Percentiles rank a stretch among this genome's conserved stretches.
These are phyloP conservation scores for Phytopythium sindhum DNA, from an alignment of 352 stramenopile genomes.

Conservation along the genomic window DNA sequence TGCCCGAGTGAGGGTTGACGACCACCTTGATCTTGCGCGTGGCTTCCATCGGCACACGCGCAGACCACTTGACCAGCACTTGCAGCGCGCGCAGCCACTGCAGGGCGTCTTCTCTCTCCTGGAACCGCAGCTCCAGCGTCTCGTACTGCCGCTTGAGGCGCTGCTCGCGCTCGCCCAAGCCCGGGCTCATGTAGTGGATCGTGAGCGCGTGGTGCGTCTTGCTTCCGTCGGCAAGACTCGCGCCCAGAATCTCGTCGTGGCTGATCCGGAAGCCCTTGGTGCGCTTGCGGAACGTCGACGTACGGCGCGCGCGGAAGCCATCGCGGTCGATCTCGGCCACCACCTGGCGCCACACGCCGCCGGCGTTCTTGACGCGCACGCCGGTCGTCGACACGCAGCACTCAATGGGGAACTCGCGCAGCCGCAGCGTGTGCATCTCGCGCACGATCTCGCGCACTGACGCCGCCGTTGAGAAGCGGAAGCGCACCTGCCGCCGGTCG, in stretches of 20 bases:
- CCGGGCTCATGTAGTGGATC: constrained; percentile 67
- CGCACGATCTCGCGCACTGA: constrained; percentile 59
- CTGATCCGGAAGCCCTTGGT: constrained; percentile 42
- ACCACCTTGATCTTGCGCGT: constrained; percentile 70
- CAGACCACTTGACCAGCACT: constrained; percentile 64
- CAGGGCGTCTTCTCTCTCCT: constrained; percentile 18
- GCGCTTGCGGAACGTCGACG: constrained; percentile 63
- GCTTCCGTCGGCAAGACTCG: constrained; percentile 20
- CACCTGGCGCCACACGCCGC: constrained; percentile 53
- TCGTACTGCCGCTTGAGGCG: constrained; percentile 56
- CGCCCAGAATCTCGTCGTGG: constrained; percentile 57
- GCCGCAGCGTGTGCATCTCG: constrained; percentile 61
- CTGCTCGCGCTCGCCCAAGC: constrained; percentile 45
- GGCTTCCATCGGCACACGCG: constrained; percentile 48
- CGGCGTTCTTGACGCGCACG: constrained; percentile 37
- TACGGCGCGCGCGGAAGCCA: constrained; percentile 45
- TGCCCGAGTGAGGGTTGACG: constrained; percentile 72
- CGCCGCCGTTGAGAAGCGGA: constrained; percentile 55
- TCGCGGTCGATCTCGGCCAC: constrained; percentile 46
- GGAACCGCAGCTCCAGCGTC: constrained; percentile 36
- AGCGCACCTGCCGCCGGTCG: constrained; percentile 46
- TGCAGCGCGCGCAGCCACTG: constrained; percentile 43
- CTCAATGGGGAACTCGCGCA: constrained; percentile 55
- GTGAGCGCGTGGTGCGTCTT: constrained; percentile 31
- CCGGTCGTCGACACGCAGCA: constrained; percentile 20